Conservation (phyloP, 75 land plant genomes). For the Sequoiadendron giganteum region DNA sequence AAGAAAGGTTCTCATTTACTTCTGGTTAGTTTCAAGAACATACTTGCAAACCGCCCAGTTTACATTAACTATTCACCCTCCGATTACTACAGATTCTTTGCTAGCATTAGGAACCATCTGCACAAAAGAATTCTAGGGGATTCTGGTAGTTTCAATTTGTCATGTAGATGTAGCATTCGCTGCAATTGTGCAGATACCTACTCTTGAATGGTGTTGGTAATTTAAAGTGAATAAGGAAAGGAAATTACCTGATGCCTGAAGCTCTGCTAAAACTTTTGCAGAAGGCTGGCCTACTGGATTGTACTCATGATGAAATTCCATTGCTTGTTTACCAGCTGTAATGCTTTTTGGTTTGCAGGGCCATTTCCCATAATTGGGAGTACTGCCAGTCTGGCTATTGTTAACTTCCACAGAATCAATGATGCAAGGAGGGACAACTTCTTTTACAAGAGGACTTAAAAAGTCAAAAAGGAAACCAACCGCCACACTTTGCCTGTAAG, state of each 20-base stretch:
- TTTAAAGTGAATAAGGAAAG: not conserved
- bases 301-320: slow-evolving; percentile 39
- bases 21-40: not conserved
- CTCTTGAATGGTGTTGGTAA: not conserved
- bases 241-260: slow-evolving; percentile 77
- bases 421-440: not conserved
- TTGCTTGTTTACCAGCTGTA: slow-evolving; percentile 40
- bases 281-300: slow-evolving; percentile 62
- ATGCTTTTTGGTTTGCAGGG: not conserved
- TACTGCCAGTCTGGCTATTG: not conserved
- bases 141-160: too few species aligned
- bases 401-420: not conserved
- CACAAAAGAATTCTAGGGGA: not conserved
- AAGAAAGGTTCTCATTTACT: not conserved
- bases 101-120: not conserved
- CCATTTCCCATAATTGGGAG: not conserved
- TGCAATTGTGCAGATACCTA: not conserved
- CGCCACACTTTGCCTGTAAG: slow-evolving; percentile 70
- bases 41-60: not conserved
- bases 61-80: not conserved
- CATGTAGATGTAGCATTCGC: not conserved
- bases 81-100: not conserved
- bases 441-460: slow-evolving; percentile 27
- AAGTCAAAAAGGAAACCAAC: slow-evolving; percentile 73
- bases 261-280: slow-evolving; percentile 46